Evolutionary conservation across 805 yeast species (phyloP), one percentile per base, ranked within the genome.

Genomic region (Ogataea corticis): DNA sequence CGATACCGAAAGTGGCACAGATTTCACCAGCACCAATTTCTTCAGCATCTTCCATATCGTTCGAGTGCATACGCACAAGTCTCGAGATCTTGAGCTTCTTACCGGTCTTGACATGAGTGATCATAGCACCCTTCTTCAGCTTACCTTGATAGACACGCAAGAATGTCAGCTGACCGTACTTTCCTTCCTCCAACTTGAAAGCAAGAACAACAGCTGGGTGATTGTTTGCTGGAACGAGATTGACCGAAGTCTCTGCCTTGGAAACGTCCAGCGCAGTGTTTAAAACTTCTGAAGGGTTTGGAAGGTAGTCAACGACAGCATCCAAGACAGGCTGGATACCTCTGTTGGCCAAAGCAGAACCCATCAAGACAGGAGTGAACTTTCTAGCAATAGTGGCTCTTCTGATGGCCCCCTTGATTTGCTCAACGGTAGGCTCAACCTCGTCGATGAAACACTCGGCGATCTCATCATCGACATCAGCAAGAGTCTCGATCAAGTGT

Each of bases 331-430:
- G 91, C 73, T 94, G 99, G 54, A 94, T 78, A 68, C 97, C 97
- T 55, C 84, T 87, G 72, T 94, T 94, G 47, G 98, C 99, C 53
- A 94, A 76, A 15, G 99, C 99, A 40, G 97, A 89, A 17, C 99
- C 99, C 97, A 94, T 94, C 54, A 92, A 75, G n/a, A 94, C 98
- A n/a, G 99, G 99, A 12, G 98, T 89, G 75, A 94, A 94, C 65
- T 80, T 87, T 72, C 97, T 83, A 27, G 91, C 96, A 69, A 92
- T 92, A 15, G 99, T 94, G 41, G 97, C 79, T 61, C 97, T 82
- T 68, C 99, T 85, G 57, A 94, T 94, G 34, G 97, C 98, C 42
- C 66, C 81, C 63, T 85, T 83, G 53, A 94, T 85, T 70, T 94
- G 96, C 48, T 83, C 85, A 23, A 77, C 75, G 27, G 90, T 75